Base-by-base conservation (phyloP, 805 yeast species). In the Pachysolen tannophilus region DNA sequence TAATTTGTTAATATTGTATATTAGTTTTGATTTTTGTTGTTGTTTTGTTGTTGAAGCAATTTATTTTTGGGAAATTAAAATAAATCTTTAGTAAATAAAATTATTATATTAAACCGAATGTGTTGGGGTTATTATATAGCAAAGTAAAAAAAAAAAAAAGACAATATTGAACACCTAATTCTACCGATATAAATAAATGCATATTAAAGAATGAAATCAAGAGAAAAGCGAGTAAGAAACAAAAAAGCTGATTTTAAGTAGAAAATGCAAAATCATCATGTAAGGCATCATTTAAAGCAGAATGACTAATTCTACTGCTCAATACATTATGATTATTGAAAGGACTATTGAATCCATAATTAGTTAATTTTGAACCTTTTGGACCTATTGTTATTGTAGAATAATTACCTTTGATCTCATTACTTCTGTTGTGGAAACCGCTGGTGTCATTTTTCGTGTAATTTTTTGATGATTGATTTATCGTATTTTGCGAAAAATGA, bases 261-360 rank as follows among this genome's bases (percentile, higher is more conserved):
- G 26, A 11, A 23, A 23, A 23, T 14, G 13, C 13, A 23, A 5
- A 23, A 14, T 23, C 18, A 19, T 33, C 52, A 30, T 50, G 47
- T 20, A 70, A 49, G 3, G 77, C 77, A 26, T 70, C 75, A 38
- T 61, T 48, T 14, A 70, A 47, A 1, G 72, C 67, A n/a, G 62
- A 57, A 43, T 62, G 71, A 39, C 73, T 69, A 20, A 71, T 61
- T 30, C 65, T 55, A 9, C 66, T 53, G 28, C 51, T 50, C 16
- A 37, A 17, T 10, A 58, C 43, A 7, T 60, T 38, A 6, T 65
- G 63, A 26, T 47, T 53, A 34, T 55, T 55, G 39, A 62, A 54
- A 4, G 49, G 50, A 1, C 69, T 60, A 4, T 60, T 56, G 16
- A 56, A 56, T 0, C 75, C 75, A 43, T 71, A 74, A 16, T 58